Conservation (phyloP, 2,329 filamentous ascomycete genomes). For the Coccinonectria pachysandricola region DNA sequence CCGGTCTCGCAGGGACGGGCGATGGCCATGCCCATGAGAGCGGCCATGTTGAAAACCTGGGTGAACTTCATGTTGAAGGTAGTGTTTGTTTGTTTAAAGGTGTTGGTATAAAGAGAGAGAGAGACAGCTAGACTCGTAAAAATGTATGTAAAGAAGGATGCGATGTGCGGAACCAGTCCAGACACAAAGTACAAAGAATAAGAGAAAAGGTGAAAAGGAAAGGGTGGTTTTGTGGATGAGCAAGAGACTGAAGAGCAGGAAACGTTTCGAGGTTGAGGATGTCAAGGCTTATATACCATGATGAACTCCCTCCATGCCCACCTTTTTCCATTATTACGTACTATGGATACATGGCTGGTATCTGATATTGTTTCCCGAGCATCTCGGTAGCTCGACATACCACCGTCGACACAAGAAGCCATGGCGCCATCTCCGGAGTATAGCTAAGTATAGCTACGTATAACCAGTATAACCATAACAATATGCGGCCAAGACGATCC, state of each 20-base stretch:
- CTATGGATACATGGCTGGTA: too few relatives aligned
- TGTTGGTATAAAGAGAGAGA: too few relatives aligned
- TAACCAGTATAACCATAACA: too few relatives aligned
- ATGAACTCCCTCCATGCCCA: too few relatives aligned
- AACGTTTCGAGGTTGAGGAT: background rate
- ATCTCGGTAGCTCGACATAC: too few relatives aligned
- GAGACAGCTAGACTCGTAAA: too few relatives aligned
- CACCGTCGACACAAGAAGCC: too few relatives aligned
- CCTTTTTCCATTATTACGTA: too few relatives aligned
- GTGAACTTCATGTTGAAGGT: slow-evolving; percentile 23
- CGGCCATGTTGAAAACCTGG: slow-evolving; percentile 15
- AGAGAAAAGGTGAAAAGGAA: background rate
- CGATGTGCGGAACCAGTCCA: slow-evolving; percentile 8
- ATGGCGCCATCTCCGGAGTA: too few relatives aligned
- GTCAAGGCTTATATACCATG: slow-evolving; percentile 1
- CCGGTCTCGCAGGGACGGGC: slow-evolving; percentile 15
- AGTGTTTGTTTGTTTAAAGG: background rate
- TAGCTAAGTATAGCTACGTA: too few relatives aligned
- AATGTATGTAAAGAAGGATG: slow-evolving; percentile 1
- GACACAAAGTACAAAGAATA: slow-evolving; percentile 1
- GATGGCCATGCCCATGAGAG: slow-evolving; percentile 20
- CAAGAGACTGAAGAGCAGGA: background rate
- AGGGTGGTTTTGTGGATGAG: background rate
- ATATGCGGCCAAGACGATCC: too few relatives aligned
- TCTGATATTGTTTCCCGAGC: too few relatives aligned